Evolutionary conservation across 1,284 basidiomycete species (phyloP).

Genomic region (Coriolopsis trogii): DNA sequence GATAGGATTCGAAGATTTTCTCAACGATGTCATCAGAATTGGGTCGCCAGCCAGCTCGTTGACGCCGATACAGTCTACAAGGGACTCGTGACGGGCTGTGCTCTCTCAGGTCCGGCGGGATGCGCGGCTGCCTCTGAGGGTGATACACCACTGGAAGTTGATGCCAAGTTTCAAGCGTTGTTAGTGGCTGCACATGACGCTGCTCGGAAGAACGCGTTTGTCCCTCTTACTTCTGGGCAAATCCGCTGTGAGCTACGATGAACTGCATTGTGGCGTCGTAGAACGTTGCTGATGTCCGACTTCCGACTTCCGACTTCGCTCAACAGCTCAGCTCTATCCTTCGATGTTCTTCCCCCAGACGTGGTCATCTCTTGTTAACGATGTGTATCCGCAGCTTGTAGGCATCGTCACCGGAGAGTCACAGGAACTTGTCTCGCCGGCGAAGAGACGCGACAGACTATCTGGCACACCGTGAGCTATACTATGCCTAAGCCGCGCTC

Average conservation of each 20-base stretch:
- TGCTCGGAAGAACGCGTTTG: neutral
- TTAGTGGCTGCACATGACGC: conserved; percentile 4
- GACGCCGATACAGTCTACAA: conserved; percentile 9
- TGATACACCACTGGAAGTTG: conserved; percentile 2
- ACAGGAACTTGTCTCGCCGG: neutral
- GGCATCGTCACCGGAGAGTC: too few relatives aligned
- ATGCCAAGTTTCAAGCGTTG: conserved; percentile 5
- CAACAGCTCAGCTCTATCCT: neutral
- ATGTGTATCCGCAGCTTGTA: conserved; percentile 3
- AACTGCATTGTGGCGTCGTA: neutral
- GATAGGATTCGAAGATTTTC: too few relatives aligned
- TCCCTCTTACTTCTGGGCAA: conserved; percentile 5
- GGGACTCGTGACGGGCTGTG: conserved; percentile 12
- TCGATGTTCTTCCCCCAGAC: neutral
- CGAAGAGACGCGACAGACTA: neutral
- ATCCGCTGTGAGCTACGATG: neutral
- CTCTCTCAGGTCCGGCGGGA: conserved; percentile 9
- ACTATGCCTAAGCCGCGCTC: neutral
- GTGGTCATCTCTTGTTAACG: conserved; percentile 5
- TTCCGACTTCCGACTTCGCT: neutral
- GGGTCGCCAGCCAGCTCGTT: neutral
- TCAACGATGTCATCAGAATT: neutral
- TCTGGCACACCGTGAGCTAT: neutral
- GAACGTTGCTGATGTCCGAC: neutral
- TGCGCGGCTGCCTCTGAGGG: conserved; percentile 3